Evolutionary conservation across 306 rosid genomes (phyloP), one percentile per base, ranked within the genome.

Genomic region (Lathyrus aphaca): DNA sequence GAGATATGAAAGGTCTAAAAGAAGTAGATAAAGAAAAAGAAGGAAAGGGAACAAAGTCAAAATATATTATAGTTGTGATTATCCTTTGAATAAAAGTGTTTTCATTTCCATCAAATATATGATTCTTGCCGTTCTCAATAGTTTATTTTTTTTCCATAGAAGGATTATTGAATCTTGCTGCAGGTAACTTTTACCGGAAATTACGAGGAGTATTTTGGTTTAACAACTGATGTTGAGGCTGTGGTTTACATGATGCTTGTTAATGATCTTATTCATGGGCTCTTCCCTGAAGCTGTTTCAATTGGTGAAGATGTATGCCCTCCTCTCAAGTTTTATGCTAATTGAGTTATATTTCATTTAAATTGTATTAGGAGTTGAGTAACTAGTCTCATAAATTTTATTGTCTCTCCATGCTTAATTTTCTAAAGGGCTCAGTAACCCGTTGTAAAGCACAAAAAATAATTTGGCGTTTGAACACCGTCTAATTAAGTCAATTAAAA

Each of bases 301-400:
- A 67, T 95, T 79, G 99, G 99, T 78, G 99, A 95, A 91, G 99
- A 95, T 87, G 97, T 95, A 91, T 64, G 91, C 64, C 74, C 59
- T 66, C 63, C 74, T 77, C 50, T 71, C 72, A 43, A 76, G 65
- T 78, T 62, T 57, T 13, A 74, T 60, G 17, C 50, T 50, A 59
- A 19, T 42, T 60, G 53, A 30, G 64, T 73, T 39, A 44, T 70
- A 42, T 54, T 30, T 76, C 30, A 46, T 50, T 54, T 18, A 56
- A 71, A 30, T 43, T 72, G 18, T 62, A 54, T 45, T 57, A 66
- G 25, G 29, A 45, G 69, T 72, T 19, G 38, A 67, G 40, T 38
- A 37, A 27, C 40, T 68, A 58, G 37, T 65, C 64, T 58, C 66
- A 39, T 59, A 19, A 64, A 32, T 49, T 64, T 75, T 10, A 39